Evolutionary conservation across 2,329 filamentous ascomycete genomes (phyloP).

Genomic region (Bipolaris zeicola): DNA sequence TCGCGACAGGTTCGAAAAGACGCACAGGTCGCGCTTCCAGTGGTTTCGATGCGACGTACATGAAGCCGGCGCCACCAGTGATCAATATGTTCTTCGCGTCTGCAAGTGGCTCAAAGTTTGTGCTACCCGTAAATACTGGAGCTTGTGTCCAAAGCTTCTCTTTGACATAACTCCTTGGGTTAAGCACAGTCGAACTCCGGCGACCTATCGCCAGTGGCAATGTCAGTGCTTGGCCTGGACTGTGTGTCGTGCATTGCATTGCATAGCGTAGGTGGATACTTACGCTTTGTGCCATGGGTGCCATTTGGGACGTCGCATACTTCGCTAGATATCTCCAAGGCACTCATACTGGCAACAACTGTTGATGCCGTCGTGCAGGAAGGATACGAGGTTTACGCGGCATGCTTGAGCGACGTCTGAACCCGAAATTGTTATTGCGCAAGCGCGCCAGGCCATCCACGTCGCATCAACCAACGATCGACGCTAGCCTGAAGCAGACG

Average conservation of each 20-base stretch:
- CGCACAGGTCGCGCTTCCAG: conserved; percentile 10
- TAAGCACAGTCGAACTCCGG: conserved; percentile 48
- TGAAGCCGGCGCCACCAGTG: conserved; percentile 84
- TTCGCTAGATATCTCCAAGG: conserved; percentile 31
- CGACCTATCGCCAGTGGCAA: conserved; percentile 26
- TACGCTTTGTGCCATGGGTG: conserved; percentile 36
- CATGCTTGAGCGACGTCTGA: conserved; percentile 9
- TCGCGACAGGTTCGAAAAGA: background rate
- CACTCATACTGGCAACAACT: conserved; percentile 31
- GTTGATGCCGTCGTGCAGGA: background rate
- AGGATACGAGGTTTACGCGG: background rate
- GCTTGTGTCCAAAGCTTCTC: conserved; percentile 73
- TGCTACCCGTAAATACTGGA: conserved; percentile 71
- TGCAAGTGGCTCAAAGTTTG: conserved; percentile 69
- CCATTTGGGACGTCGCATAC: conserved; percentile 15
- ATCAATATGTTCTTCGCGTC: conserved; percentile 82
- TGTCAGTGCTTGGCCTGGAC: conserved; percentile 10
- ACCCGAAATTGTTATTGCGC: background rate
- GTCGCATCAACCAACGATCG: background rate
- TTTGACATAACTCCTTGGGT: conserved; percentile 55
- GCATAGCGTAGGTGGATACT: conserved; percentile 15
- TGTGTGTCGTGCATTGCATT: conserved; percentile 11
- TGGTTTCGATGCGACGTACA: conserved; percentile 59
- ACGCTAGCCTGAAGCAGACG: conserved; percentile 7
- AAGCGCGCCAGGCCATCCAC: conserved; percentile 1